Percentiles rank a stretch among this genome's conserved stretches.
phyloP scores from a whole-genome alignment of 164 flowering plant genomes.

The Cinnamomum micranthum region DNA sequence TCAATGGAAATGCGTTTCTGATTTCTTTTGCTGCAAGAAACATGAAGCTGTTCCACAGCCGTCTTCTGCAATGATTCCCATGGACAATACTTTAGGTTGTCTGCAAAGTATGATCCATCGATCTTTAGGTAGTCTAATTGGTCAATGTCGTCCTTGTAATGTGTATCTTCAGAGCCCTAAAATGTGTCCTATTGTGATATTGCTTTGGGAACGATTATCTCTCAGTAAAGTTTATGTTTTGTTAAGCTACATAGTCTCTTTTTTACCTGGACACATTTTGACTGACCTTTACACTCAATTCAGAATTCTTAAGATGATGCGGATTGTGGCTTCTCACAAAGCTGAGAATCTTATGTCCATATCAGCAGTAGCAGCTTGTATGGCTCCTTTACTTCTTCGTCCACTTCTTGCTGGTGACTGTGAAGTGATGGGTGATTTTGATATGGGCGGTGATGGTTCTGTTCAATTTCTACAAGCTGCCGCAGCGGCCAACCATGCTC shows the following conservation, averaged over 20 bases:
- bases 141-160: not conserved
- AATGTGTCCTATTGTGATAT: not conserved
- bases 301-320: constrained; percentile 96
- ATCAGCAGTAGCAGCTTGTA: constrained; percentile 98
- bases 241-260: not conserved
- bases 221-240: no score
- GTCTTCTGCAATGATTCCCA: no score
- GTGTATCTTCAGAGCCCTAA: not conserved
- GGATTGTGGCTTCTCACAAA: constrained; percentile 72
- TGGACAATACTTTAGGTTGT: no score
- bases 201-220: not conserved
- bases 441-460: constrained; percentile 88
- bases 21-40: no score
- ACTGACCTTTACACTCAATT: not conserved
- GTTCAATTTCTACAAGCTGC: constrained; percentile 93
- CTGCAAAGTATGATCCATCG: not conserved
- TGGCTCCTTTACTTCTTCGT: constrained; percentile 98
- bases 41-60: no score
- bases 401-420: constrained; percentile 97
- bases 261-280: not conserved
- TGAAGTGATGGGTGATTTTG: constrained; percentile 69
- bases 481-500: constrained; percentile 99
- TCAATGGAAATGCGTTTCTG: no score
- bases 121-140: not conserved
- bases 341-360: constrained; percentile 82